A percentile compares a stretch with the other conserved stretches of the same genome.
These are phyloP conservation scores for Pseudogymnoascus sp. DNA, from an alignment of 2,329 filamentous ascomycete genomes.

Conservation along the genomic window DNA sequence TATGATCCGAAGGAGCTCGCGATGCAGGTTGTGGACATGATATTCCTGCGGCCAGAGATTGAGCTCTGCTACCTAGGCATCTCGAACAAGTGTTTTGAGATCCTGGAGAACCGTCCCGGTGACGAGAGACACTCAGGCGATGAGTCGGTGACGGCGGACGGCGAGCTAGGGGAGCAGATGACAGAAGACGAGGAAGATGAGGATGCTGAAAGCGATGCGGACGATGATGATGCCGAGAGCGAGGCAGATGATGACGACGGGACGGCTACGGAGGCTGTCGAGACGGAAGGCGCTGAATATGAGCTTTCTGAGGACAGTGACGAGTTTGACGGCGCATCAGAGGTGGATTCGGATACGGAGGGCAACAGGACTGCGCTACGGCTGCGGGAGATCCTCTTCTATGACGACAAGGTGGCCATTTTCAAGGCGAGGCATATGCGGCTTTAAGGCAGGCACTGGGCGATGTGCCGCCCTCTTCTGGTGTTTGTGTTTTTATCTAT, in stretches of 20 bases:
- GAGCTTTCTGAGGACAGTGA: constrained; percentile 39
- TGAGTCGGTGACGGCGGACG: constrained; percentile 29
- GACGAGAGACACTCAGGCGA: constrained; percentile 32
- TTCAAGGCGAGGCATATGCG: constrained; percentile 67
- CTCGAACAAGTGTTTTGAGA: constrained; percentile 73
- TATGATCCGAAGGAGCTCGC: constrained; percentile 64
- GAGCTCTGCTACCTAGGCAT: constrained; percentile 74
- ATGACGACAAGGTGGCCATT: constrained; percentile 75
- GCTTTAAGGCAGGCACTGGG: constrained; percentile 28
- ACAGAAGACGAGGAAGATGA: constrained; percentile 41
- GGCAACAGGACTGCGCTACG: constrained; percentile 45
- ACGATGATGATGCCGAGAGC: constrained; percentile 40
- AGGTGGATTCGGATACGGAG: constrained; percentile 33
- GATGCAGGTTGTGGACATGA: constrained; percentile 70
- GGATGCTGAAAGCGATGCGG: constrained; percentile 41
- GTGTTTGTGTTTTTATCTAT: neutral
- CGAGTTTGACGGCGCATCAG: constrained; percentile 36
- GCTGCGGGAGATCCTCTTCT: constrained; percentile 73
- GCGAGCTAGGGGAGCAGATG: constrained; percentile 30
- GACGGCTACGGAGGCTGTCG: constrained; percentile 28
- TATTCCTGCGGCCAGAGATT: constrained; percentile 68
- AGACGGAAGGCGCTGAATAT: constrained; percentile 32
- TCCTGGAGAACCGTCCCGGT: constrained; percentile 56
- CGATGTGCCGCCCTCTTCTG: neutral
- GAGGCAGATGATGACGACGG: constrained; percentile 34